phyloP scores from a whole-genome alignment of 371 early-diverging fungal species.

The Choanephora cucurbitarum region DNA sequence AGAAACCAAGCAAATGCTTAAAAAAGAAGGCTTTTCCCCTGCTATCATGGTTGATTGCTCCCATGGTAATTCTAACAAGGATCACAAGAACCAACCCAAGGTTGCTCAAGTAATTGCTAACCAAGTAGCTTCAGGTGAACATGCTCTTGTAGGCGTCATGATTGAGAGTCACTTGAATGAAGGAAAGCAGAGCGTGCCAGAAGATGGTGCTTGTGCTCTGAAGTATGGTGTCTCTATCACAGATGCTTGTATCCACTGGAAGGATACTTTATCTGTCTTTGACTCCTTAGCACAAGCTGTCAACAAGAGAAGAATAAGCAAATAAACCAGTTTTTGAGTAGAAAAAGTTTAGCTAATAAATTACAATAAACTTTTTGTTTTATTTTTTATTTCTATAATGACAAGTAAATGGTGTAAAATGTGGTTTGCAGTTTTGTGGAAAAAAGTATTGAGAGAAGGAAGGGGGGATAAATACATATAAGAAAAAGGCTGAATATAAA shows the following conservation, averaged over 20 bases:
- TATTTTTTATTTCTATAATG: no score
- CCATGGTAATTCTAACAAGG: constrained; percentile 80
- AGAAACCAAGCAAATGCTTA: constrained; percentile 48
- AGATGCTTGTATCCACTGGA: constrained; percentile 82
- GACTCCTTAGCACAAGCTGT: constrained; percentile 71
- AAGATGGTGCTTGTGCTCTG: constrained; percentile 63
- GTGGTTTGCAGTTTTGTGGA: no score
- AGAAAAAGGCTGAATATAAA: no score
- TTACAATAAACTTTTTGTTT: no score
- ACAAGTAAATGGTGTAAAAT: no score
- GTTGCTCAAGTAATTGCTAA: constrained; percentile 53
- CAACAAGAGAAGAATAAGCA: constrained; percentile 33
- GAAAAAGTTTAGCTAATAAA: no score
- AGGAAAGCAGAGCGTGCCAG: constrained; percentile 76
- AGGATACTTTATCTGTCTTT: constrained; percentile 71
- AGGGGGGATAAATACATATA: no score
- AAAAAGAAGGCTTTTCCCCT: constrained; percentile 53
- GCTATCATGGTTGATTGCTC: constrained; percentile 81
- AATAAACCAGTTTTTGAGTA: background rate
- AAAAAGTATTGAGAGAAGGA: no score
- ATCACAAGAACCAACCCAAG: constrained; percentile 68
- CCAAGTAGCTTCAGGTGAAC: constrained; percentile 66
- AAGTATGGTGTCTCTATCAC: constrained; percentile 85
- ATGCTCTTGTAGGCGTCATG: constrained; percentile 86
- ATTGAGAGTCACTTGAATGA: constrained; percentile 88